A percentile compares a stretch with the other conserved stretches of the same genome.
Conservation (phyloP, 2,329 filamentous ascomycete genomes). For the Microcera coccophila region DNA sequence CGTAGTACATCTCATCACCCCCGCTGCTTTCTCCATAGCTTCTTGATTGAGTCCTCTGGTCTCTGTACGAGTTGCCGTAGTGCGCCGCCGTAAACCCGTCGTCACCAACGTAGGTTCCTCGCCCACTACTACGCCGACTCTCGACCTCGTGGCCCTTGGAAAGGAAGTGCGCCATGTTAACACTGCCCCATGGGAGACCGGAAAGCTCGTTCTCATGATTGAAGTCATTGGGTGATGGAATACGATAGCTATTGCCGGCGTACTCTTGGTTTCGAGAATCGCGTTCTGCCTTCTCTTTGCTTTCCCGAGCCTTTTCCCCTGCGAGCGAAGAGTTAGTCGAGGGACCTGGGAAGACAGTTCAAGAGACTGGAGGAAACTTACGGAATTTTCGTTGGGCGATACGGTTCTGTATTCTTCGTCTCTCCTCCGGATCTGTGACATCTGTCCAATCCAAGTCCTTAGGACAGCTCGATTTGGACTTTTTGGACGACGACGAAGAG, state of each 20-base stretch:
- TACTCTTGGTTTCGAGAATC: constrained; percentile 60
- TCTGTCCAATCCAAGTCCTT: constrained; percentile 64
- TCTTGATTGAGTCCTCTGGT: constrained; percentile 25
- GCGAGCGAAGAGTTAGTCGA: constrained; percentile 6
- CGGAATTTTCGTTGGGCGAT: constrained; percentile 73
- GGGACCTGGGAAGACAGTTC: not conserved
- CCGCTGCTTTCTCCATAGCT: constrained; percentile 33
- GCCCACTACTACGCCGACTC: constrained; percentile 41
- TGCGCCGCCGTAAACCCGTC: constrained; percentile 30
- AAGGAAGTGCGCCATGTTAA: constrained; percentile 57
- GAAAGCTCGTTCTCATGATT: constrained; percentile 49
- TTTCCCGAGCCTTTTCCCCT: constrained; percentile 69
- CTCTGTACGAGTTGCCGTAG: constrained; percentile 25
- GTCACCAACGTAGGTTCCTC: constrained; percentile 35
- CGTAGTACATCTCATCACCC: constrained; percentile 33
- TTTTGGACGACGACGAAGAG: constrained; percentile 30
- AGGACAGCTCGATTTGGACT: constrained; percentile 39
- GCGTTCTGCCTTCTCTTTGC: constrained; percentile 62
- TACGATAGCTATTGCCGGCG: constrained; percentile 61
- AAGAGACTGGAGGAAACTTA: constrained; percentile 38
- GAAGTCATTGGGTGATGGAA: constrained; percentile 56
- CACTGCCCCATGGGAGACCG: constrained; percentile 68
- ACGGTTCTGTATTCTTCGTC: constrained; percentile 71
- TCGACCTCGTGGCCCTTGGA: constrained; percentile 48
- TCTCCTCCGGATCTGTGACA: constrained; percentile 65